A percentile compares a stretch with the other conserved stretches of the same genome.
Conservation (phyloP, 352 stramenopile genomes). For the Globisporangium takayamanum region DNA sequence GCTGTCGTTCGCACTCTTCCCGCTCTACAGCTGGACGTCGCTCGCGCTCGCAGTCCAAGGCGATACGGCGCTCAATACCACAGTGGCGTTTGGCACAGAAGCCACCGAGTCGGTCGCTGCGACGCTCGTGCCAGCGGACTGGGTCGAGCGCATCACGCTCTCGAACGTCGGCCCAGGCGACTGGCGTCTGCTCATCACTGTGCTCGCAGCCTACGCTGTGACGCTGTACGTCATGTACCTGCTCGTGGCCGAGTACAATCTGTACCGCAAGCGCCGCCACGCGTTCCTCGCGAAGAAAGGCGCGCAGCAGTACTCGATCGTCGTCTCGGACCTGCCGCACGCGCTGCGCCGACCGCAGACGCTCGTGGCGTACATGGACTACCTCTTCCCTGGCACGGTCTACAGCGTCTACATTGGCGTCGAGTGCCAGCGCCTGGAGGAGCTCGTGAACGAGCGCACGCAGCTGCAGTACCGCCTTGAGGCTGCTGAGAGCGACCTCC, state of each 20-base stretch:
- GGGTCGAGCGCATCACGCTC: slow-evolving; percentile 62
- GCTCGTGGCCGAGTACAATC: slow-evolving; percentile 45
- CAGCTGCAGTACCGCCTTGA: slow-evolving; percentile 48
- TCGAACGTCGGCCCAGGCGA: slow-evolving; percentile 56
- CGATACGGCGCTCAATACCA: slow-evolving; percentile 16
- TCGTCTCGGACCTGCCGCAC: slow-evolving; percentile 57
- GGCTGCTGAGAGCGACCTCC: slow-evolving; percentile 37
- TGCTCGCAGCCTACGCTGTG: slow-evolving; percentile 43
- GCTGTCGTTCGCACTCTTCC: slow-evolving; percentile 58
- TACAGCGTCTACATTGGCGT: slow-evolving; percentile 67
- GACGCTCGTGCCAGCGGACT: slow-evolving; percentile 35
- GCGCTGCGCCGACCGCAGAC: slow-evolving; percentile 47
- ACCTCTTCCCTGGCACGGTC: slow-evolving; percentile 56
- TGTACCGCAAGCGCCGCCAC: slow-evolving; percentile 15
- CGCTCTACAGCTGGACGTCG: slow-evolving; percentile 52
- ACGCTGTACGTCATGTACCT: slow-evolving; percentile 52
- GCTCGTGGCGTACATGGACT: slow-evolving; percentile 57
- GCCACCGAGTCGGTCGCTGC: slow-evolving; percentile 18
- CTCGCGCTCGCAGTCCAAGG: slow-evolving; percentile 26
- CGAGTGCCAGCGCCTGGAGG: slow-evolving; percentile 54
- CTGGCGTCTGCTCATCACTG: slow-evolving; percentile 56
- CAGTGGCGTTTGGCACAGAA: slow-evolving; percentile 16
- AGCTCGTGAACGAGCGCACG: slow-evolving; percentile 44
- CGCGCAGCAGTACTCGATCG: slow-evolving; percentile 68
- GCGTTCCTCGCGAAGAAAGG: slow-evolving; percentile 30